Conservation (phyloP, 2,329 filamentous ascomycete species). For the Xylariaceae sp. region DNA sequence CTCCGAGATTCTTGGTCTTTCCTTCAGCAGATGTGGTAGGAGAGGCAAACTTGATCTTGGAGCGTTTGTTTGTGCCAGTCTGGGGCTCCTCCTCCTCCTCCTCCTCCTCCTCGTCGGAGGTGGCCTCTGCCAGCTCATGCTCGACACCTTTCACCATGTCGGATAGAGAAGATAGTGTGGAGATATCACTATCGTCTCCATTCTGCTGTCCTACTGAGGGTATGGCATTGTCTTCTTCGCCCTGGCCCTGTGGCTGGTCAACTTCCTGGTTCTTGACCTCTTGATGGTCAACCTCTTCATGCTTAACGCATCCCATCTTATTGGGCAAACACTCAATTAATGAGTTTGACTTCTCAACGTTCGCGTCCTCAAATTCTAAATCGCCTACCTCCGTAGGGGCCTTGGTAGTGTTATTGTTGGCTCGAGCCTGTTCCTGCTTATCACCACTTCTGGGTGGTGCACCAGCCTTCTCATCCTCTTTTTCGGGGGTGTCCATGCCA, state of each 20-base stretch:
- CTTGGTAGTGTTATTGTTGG: background rate
- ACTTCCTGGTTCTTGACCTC: background rate
- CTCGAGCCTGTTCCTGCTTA: background rate
- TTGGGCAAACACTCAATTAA: background rate
- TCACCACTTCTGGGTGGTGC: background rate
- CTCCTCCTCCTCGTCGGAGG: no score
- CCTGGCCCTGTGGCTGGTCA: background rate
- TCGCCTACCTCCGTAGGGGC: background rate
- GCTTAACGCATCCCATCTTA: constrained; percentile 1
- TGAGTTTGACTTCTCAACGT: background rate
- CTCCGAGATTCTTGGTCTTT: no score
- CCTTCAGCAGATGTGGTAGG: no score
- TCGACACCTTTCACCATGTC: no score
- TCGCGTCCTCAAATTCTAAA: background rate
- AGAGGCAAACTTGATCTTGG: no score
- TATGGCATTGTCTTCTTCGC: no score
- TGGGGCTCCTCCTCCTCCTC: no score
- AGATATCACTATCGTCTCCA: no score
- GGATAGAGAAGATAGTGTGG: no score
- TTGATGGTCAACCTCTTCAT: background rate
- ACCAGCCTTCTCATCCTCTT: background rate
- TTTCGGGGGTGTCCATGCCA: background rate
- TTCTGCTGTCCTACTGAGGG: no score
- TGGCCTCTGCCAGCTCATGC: no score
- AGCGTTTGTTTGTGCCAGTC: no score